Evolutionary conservation across 768 basidiomycete genomes (phyloP), one percentile per base, ranked within the genome.

Genomic region (Tremella mesenterica): DNA sequence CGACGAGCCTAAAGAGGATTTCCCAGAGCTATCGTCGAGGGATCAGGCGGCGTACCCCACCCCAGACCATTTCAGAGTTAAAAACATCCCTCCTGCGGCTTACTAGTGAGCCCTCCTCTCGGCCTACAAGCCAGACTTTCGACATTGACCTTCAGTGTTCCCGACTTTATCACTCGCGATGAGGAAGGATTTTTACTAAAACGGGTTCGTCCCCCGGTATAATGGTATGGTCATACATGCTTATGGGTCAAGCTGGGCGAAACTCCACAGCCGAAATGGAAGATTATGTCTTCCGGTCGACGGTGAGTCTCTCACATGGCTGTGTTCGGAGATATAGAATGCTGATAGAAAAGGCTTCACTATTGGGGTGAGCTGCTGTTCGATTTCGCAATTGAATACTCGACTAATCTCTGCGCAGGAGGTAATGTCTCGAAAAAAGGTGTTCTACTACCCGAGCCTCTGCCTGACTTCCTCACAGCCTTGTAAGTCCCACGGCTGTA

Each of bases 201-300:
- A 58, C 38, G 72, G 14, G 7, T 20, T 30, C 21, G 10, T 1
- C 36, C 1, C 18, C 31, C 21, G 26, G 28, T 12, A n/a, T 9
- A 44, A 20, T 33, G 2, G 5, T 25, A 18, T 52, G 21, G 12
- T 26, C 29, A 55, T 34, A 13, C 5, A 27, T 29, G 18, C 13
- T 16, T 21, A 29, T 50, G 54, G n/a, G 8, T 38, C 1, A 25
- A 92, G 90, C 87, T 92, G 56, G 66, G 74, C 34, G 86, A 86
- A 60, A 80, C 83, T 1, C 85, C 88, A n/a, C 81, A 81, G 61
- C 83, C 81, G 25, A 85, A 81, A 68, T 92, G 89, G 89, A 90
- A 84, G 70, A 80, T 77, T 12, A 76, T 88, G 10, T 76, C 79
- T 3, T 85, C 85, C 59, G 79, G 87, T 53, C 78, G 88, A 81